phyloP scores from a whole-genome alignment of 2,329 filamentous ascomycete species.

The Exophiala oligosperma region DNA sequence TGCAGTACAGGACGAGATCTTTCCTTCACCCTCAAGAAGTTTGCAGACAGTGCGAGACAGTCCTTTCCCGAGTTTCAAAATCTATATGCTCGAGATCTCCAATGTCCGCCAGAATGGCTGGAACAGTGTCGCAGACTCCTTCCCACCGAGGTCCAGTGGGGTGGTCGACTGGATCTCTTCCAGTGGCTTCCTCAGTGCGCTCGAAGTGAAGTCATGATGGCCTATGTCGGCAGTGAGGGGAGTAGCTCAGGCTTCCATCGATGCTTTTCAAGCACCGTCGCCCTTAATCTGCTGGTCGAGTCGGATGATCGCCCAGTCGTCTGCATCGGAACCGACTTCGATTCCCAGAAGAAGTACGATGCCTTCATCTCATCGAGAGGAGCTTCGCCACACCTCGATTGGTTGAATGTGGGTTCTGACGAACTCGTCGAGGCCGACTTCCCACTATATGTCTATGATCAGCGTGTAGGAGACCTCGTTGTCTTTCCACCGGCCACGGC shows the following conservation, averaged over 20 bases:
- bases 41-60: slow-evolving; percentile 32
- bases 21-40: slow-evolving; percentile 36
- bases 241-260: slow-evolving; percentile 38
- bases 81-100: slow-evolving; percentile 38
- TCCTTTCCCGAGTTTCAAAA: slow-evolving; percentile 32
- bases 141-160: slow-evolving; percentile 35
- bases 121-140: slow-evolving; percentile 33
- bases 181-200: slow-evolving; percentile 37
- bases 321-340: slow-evolving; percentile 39
- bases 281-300: slow-evolving; percentile 37
- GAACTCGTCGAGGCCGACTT: slow-evolving; percentile 37
- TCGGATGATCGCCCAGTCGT: slow-evolving; percentile 33
- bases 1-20: slow-evolving; percentile 37
- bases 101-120: slow-evolving; percentile 36
- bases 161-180: slow-evolving; percentile 37
- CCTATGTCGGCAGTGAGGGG: slow-evolving; percentile 37
- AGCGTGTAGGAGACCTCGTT: slow-evolving; percentile 37
- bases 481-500: slow-evolving; percentile 39
- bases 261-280: slow-evolving; percentile 39
- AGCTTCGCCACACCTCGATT: slow-evolving; percentile 38
- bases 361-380: slow-evolving; percentile 36
- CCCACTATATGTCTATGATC: slow-evolving; percentile 38
- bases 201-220: slow-evolving; percentile 40
- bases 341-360: slow-evolving; percentile 37
- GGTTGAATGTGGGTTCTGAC: slow-evolving; percentile 34